phyloP scores from a whole-genome alignment of 257 asterid genomes.

The Solanum etuberosum region DNA sequence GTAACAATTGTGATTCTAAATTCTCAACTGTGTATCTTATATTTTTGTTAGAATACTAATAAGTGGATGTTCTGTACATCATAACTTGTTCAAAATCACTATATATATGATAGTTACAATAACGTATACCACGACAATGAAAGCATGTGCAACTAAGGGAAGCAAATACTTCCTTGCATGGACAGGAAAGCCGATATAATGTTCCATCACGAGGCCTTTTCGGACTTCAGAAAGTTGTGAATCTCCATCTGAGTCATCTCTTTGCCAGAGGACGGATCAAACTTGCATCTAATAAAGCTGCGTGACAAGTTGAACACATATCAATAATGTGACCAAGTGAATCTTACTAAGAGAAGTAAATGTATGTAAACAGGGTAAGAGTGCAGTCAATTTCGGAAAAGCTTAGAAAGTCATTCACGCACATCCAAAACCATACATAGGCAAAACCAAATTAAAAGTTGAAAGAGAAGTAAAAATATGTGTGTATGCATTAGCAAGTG shows the following conservation, averaged over 20 bases:
- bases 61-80: background rate
- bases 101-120: background rate
- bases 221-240: conserved; percentile 50
- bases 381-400: background rate
- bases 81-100: background rate
- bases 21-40: background rate
- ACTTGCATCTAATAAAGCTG: conserved; percentile 81
- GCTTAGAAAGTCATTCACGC: background rate
- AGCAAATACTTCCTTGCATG: background rate
- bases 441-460: background rate
- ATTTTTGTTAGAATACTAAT: background rate
- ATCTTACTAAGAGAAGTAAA: background rate
- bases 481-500: background rate
- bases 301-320: background rate
- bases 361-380: background rate
- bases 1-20: background rate
- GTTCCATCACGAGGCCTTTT: background rate
- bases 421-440: background rate
- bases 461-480: background rate
- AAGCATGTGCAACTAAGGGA: background rate
- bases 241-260: conserved; percentile 75
- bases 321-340: background rate
- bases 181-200: background rate
- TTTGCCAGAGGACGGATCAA: conserved; percentile 73
- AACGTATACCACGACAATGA: background rate